Evolutionary conservation across 768 basidiomycete genomes (phyloP).

Genomic region (Filobasidium floriforme): DNA sequence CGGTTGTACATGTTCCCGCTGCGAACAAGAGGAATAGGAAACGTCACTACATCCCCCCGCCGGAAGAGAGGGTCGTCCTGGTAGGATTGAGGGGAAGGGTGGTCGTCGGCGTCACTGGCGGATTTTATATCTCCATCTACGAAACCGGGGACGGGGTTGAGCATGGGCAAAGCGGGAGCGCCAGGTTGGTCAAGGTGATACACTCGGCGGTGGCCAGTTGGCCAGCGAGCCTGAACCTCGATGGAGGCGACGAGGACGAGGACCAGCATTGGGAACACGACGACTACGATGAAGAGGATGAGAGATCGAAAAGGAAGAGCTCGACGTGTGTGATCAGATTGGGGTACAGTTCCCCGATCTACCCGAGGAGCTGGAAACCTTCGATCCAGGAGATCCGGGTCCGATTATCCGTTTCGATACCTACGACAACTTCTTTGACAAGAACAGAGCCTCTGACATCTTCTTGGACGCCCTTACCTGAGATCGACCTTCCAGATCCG

Average conservation of each 20-base stretch:
- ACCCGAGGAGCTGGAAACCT: constrained; percentile 42
- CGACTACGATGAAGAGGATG: constrained; percentile 2
- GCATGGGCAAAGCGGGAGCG: constrained; percentile 1
- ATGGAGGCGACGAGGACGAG: neutral
- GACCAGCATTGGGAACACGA: neutral
- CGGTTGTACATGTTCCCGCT: neutral
- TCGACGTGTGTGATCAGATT: constrained; percentile 23
- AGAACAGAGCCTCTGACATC: neutral
- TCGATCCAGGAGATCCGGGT: constrained; percentile 39
- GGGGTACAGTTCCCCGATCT: constrained; percentile 41
- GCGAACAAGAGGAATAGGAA: neutral
- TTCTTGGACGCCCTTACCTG: neutral
- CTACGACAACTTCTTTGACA: too few relatives aligned
- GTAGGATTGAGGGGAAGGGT: constrained; percentile 32
- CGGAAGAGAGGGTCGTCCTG: constrained; percentile 37
- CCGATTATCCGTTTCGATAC: neutral
- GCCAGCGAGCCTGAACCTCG: constrained; percentile 30
- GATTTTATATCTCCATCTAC: constrained; percentile 39
- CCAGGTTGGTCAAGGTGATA: constrained; percentile 33
- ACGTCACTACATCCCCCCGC: constrained; percentile 1
- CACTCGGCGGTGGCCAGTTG: constrained; percentile 42
- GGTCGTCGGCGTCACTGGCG: constrained; percentile 34
- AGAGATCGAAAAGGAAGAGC: neutral
- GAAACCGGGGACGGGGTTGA: constrained; percentile 6
- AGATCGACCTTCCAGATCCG: neutral